Percentiles rank a stretch among this genome's conserved stretches.
Conservation (phyloP, 306 rosid species). For the Amphicarpaea edgeworthii region DNA sequence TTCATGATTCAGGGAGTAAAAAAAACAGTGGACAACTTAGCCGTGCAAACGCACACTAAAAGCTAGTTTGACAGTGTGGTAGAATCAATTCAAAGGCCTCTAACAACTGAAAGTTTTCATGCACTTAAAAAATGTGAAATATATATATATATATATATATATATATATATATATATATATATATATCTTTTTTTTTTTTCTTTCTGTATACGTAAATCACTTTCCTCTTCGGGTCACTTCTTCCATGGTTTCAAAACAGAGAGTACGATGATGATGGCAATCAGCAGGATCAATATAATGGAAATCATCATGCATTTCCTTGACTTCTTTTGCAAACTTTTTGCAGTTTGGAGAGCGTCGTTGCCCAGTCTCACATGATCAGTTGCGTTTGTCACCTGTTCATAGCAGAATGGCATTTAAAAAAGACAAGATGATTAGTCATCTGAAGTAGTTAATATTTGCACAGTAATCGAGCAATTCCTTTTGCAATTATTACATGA, state of each 20-base stretch:
- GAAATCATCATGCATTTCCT: conserved; percentile 93
- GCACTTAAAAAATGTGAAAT: neutral
- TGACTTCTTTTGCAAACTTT: conserved; percentile 75
- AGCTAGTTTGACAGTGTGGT: conserved; percentile 8
- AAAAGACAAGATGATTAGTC: conserved; percentile 20
- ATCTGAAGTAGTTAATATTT: neutral
- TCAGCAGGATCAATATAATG: conserved; percentile 67
- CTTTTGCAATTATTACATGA: neutral
- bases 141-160: too few relatives aligned
- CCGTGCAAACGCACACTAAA: conserved; percentile 11
- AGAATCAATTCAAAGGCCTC: conserved; percentile 15
- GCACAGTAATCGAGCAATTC: neutral
- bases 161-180: too few relatives aligned
- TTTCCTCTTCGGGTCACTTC: conserved; percentile 53
- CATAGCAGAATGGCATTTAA: conserved; percentile 11
- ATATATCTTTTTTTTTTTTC: neutral
- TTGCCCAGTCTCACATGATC: conserved; percentile 77
- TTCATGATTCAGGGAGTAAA: neutral
- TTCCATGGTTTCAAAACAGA: conserved; percentile 79
- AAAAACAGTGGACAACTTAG: neutral
- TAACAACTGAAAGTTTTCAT: neutral
- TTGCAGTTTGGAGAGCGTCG: conserved; percentile 77
- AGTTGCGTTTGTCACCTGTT: conserved; percentile 86
- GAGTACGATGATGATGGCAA: conserved; percentile 71
- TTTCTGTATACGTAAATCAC: conserved; percentile 18